These are phyloP conservation scores for Evansstolkia leycettana DNA, from an alignment of 495 filamentous ascomycete genomes.

Conservation along the genomic window DNA sequence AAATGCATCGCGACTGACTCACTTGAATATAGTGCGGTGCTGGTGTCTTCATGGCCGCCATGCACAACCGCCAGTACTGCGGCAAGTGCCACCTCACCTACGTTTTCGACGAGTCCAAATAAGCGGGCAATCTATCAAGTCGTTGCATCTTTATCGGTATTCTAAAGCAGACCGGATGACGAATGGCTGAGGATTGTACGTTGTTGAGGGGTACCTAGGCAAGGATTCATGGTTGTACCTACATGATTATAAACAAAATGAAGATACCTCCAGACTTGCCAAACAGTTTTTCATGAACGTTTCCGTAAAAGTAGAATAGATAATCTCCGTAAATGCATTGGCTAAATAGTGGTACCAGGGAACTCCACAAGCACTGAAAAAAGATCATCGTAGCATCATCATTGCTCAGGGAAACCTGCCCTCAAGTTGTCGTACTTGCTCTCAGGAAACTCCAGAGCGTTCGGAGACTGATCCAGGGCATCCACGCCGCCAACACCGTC, in stretches of 20 bases:
- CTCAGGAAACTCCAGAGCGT: slow-evolving; percentile 58
- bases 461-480: slow-evolving; percentile 46
- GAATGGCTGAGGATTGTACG: too few species aligned
- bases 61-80: slow-evolving; percentile 99
- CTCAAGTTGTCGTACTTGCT: slow-evolving; percentile 73
- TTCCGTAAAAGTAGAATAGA: too few species aligned
- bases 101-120: slow-evolving; percentile 86
- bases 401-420: slow-evolving; percentile 15
- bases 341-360: too few species aligned
- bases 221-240: slow-evolving; percentile 10
- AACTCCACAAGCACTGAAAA: too few species aligned
- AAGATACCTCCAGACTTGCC: slow-evolving; percentile 8
- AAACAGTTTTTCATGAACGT: slow-evolving; percentile 3
- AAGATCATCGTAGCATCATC: too few species aligned
- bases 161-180: too few species aligned
- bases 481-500: slow-evolving; percentile 33
- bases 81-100: slow-evolving; percentile 99
- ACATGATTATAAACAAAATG: slow-evolving; percentile 4
- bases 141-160: background rate
- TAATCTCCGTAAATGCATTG: too few species aligned
- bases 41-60: slow-evolving; percentile 99
- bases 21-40: slow-evolving; percentile 66
- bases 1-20: slow-evolving; percentile 20
- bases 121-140: slow-evolving; percentile 9
- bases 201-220: slow-evolving; percentile 7